Evolutionary conservation across 805 yeast species (phyloP).

Genomic region (Deakozyma indianensis): DNA sequence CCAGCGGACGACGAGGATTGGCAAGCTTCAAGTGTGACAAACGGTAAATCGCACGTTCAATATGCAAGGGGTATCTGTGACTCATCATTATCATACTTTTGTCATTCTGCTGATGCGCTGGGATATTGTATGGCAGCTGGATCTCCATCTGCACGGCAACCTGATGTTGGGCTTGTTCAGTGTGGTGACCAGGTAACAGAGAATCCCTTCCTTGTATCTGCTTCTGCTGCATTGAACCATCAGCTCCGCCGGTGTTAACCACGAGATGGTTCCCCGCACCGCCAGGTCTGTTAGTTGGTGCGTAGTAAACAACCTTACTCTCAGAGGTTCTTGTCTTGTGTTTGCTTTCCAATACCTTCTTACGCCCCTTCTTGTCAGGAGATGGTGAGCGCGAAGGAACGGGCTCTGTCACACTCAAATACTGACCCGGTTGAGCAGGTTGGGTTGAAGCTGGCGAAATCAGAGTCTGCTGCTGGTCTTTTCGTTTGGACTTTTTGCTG

Average conservation of each 20-base stretch:
- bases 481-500: background rate
- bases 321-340: background rate
- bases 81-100: constrained; percentile 22
- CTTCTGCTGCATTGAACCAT: constrained; percentile 3
- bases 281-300: background rate
- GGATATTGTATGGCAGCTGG: constrained; percentile 22
- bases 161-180: constrained; percentile 5
- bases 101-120: constrained; percentile 22
- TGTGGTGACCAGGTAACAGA: background rate
- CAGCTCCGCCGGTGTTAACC: background rate
- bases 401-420: background rate
- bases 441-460: background rate
- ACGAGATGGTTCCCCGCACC: too few relatives aligned
- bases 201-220: background rate
- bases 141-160: constrained; percentile 7
- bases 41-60: constrained; percentile 89
- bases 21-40: constrained; percentile 87
- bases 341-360: background rate
- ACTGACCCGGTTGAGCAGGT: background rate
- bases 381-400: background rate
- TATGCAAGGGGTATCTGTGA: constrained; percentile 77
- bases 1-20: constrained; percentile 78
- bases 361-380: background rate
- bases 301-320: background rate
- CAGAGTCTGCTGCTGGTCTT: background rate